Base-by-base conservation (phyloP, 352 stramenopile species). In the Globisporangium canariense region DNA sequence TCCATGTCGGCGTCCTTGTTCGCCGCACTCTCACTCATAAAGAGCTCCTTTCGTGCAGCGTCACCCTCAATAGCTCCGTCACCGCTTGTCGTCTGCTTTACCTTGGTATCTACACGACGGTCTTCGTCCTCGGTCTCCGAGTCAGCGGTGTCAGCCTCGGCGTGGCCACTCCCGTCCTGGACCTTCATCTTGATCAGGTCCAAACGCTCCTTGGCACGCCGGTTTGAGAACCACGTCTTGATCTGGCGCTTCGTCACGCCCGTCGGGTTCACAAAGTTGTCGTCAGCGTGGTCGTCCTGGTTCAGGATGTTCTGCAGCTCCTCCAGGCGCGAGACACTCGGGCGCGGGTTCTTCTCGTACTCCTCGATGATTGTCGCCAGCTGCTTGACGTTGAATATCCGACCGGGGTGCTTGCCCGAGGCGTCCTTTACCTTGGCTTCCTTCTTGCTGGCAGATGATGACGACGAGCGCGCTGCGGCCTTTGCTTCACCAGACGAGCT, bases 381-480 rank as follows among this genome's bases (percentile, higher is more conserved):
- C 70, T 94, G 86, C 66, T 93, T 93, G 36, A 93, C 78, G 58
- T 92, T 94, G 46, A 93, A 94, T 59, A 93, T 86, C 59, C 83
- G 83, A 14, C 83, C 85, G 18, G 77, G 64, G 38, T 89, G 78
- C 56, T 73, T 80, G 4, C 58, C 57, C 10, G 53, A 58, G n/a
- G 66, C 25, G 16, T 66, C 63, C 13, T 60, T 63, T 28, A 41
- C 14, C 38, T 56, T 58, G 30, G 18, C 32, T 22, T 58, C 52
- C 20, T 45, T 58, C 52, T 58, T 58, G 18, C 34, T 46, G 10
- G 45, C 34, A 4, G 43, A 62, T 28, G 18, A 43, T 14, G 59
- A 47, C 5, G 20, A 22, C 7, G 54, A 47, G 14, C 20, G 60
- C 2, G 73, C 56, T 5, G 76, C 73, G 18, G 66, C 62, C 25